Evolutionary conservation across 768 basidiomycete genomes (phyloP).

Genomic region (Kwoniella sp.): DNA sequence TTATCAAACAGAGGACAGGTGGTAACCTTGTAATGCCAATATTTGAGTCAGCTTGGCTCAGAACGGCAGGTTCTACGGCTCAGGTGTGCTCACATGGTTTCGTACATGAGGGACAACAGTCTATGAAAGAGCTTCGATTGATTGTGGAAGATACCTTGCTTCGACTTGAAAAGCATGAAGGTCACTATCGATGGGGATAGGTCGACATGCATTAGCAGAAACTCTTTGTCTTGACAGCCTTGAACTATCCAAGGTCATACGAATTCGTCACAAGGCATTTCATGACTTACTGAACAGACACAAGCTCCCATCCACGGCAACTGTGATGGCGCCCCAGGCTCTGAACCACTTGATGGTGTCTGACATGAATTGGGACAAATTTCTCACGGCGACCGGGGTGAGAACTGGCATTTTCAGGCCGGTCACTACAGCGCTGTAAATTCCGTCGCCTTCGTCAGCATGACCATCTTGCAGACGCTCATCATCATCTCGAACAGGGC

Average conservation of each 20-base stretch:
- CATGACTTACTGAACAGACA: constrained; percentile 12
- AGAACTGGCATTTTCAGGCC: constrained; percentile 4
- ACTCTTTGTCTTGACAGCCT: too few species aligned
- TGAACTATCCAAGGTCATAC: too few species aligned
- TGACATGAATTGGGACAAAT: constrained; percentile 3
- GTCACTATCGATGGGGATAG: too few species aligned
- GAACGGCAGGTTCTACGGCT: neutral
- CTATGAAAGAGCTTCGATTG: constrained; percentile 6
- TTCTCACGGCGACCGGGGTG: neutral
- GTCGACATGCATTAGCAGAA: too few species aligned
- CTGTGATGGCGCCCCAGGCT: constrained; percentile 11
- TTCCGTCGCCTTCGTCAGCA: neutral
- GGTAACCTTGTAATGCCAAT: constrained; percentile 13
- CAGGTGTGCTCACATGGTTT: constrained; percentile 10
- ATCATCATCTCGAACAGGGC: neutral
- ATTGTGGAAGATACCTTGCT: constrained; percentile 16
- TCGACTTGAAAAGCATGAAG: constrained; percentile 13
- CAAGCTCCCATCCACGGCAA: constrained; percentile 9
- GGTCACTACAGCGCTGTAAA: neutral
- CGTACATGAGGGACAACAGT: constrained; percentile 9
- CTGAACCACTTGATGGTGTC: constrained; percentile 7
- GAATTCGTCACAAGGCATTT: too few species aligned
- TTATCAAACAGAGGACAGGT: constrained; percentile 13
- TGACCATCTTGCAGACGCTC: neutral
- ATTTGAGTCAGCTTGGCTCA: neutral